Conservation (phyloP, 768 basidiomycete species). For the Sporobolomyces pararoseus region DNA sequence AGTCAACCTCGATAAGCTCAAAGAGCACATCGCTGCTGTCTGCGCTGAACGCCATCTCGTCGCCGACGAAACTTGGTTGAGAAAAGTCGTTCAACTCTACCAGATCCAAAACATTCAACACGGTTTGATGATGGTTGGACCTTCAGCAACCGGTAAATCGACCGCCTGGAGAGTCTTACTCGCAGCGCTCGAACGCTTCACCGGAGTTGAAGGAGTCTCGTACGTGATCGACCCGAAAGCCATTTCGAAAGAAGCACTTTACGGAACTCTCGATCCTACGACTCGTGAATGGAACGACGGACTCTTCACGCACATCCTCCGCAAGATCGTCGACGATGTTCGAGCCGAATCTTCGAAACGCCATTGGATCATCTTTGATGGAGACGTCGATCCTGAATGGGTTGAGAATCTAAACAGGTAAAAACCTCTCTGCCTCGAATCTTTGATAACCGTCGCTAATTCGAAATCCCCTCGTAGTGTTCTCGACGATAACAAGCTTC, state of each 20-base stretch:
- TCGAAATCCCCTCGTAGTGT: slow-evolving; percentile 59
- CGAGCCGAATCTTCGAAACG: slow-evolving; percentile 93
- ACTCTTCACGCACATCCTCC: slow-evolving; percentile 91
- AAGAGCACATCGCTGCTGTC: slow-evolving; percentile 78
- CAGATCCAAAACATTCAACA: slow-evolving; percentile 99
- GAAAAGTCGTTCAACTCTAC: slow-evolving; percentile 94
- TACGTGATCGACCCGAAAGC: slow-evolving; percentile 99
- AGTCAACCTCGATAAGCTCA: slow-evolving; percentile 77
- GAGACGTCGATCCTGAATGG: slow-evolving; percentile 99
- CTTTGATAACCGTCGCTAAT: neutral
- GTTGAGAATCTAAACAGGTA: slow-evolving; percentile 99
- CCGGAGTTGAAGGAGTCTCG: slow-evolving; percentile 83
- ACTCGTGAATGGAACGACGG: slow-evolving; percentile 99
- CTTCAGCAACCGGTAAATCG: slow-evolving; percentile 93
- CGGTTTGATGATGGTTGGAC: slow-evolving; percentile 99
- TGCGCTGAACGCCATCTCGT: slow-evolving; percentile 82
- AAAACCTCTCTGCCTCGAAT: slow-evolving; percentile 43
- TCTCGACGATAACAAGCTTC: slow-evolving; percentile 93
- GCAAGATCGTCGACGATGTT: slow-evolving; percentile 97
- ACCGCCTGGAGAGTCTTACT: slow-evolving; percentile 95
- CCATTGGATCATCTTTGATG: slow-evolving; percentile 99
- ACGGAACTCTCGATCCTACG: slow-evolving; percentile 92
- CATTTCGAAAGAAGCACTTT: slow-evolving; percentile 95
- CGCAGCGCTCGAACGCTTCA: slow-evolving; percentile 80
- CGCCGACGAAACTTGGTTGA: slow-evolving; percentile 80